A percentile compares a stretch with the other conserved stretches of the same genome.
Evolutionary conservation across 257 asterid species (phyloP).

Genomic region (Solanum chiquidenum): DNA sequence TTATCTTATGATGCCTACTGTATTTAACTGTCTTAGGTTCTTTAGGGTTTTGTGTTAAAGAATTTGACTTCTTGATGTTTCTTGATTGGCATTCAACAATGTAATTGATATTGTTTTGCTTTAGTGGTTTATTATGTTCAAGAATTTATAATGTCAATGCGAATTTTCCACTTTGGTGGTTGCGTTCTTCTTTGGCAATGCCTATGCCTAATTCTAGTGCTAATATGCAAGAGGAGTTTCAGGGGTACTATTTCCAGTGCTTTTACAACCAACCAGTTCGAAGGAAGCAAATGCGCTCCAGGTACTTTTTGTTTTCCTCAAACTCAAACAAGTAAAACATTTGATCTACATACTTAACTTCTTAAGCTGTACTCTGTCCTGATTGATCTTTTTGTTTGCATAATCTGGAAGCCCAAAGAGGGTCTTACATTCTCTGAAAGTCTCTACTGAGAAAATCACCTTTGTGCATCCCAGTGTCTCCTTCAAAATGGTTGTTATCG

Average conservation of each 20-base stretch:
- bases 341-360: neutral
- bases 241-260: neutral
- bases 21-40: neutral
- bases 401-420: neutral
- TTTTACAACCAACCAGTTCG: neutral
- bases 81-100: neutral
- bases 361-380: neutral
- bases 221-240: neutral
- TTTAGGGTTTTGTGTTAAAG: neutral
- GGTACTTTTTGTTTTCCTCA: neutral
- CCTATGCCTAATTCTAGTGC: neutral
- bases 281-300: neutral
- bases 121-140: too few species aligned
- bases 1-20: too few species aligned
- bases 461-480: neutral
- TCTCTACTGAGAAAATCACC: neutral
- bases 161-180: neutral
- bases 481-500: neutral
- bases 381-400: neutral
- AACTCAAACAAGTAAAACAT: neutral
- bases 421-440: too few species aligned
- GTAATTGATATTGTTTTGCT: neutral
- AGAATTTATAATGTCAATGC: neutral
- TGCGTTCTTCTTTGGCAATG: neutral
- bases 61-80: neutral